A percentile compares a stretch with the other conserved stretches of the same genome.
phyloP scores from a whole-genome alignment of 192 early-diverging fungal species.

The Backusella psychrophila region DNA sequence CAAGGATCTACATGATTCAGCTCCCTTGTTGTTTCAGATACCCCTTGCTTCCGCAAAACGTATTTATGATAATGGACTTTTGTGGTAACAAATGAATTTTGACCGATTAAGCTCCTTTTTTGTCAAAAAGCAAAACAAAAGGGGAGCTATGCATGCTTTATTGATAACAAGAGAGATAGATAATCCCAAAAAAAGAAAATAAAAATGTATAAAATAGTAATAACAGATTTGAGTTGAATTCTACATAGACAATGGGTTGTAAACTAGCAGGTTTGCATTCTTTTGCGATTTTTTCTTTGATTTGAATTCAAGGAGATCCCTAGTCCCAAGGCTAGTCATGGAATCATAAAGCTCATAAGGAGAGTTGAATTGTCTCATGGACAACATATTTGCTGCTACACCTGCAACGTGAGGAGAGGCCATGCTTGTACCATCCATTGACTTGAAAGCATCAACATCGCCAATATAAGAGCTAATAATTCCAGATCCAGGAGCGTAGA shows the following conservation, averaged over 20 bases:
- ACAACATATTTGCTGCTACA: conserved; percentile 41
- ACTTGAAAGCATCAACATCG: conserved; percentile 15
- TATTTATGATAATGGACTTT: background rate
- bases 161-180: background rate
- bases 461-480: conserved; percentile 46
- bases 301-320: conserved; percentile 3
- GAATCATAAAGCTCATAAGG: conserved; percentile 35
- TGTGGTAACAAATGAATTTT: background rate
- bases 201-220: background rate
- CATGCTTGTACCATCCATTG: conserved; percentile 54
- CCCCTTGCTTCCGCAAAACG: background rate
- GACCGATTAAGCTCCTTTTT: background rate
- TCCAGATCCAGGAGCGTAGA: conserved; percentile 60
- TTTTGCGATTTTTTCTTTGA: background rate
- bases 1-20: background rate
- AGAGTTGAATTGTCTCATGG: conserved; percentile 21
- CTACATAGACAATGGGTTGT: background rate
- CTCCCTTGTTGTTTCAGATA: background rate
- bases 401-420: conserved; percentile 48
- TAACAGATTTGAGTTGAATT: background rate
- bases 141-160: background rate
- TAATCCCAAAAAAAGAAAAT: background rate
- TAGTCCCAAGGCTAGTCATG: conserved; percentile 9
- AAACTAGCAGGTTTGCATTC: background rate
- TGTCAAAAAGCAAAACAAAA: background rate